Evolutionary conservation across 768 basidiomycete species (phyloP).

Genomic region (Phylloporus scabripes): DNA sequence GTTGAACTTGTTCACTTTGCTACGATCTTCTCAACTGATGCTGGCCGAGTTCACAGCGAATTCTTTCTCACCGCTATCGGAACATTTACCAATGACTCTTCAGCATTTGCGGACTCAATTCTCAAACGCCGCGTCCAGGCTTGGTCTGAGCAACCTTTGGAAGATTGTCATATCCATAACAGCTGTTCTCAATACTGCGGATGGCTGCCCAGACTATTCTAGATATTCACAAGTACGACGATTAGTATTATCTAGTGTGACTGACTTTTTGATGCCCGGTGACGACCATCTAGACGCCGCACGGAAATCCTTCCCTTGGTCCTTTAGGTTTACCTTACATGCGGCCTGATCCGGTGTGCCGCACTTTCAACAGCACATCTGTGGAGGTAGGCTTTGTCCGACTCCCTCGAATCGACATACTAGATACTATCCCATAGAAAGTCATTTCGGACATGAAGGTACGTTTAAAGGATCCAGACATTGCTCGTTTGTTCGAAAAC

Average conservation of each 20-base stretch:
- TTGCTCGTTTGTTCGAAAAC: constrained; percentile 76
- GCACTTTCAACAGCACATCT: constrained; percentile 70
- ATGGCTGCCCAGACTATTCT: constrained; percentile 58
- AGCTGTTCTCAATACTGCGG: constrained; percentile 18
- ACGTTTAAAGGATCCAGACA: constrained; percentile 67
- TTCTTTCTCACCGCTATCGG: constrained; percentile 1
- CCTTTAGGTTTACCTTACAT: constrained; percentile 64
- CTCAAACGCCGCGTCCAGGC: constrained; percentile 11
- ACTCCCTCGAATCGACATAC: background rate
- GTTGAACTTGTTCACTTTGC: background rate
- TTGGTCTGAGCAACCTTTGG: constrained; percentile 10
- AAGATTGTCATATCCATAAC: constrained; percentile 19
- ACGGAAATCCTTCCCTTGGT: constrained; percentile 56
- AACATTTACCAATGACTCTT: constrained; percentile 1
- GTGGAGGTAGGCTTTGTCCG: constrained; percentile 52
- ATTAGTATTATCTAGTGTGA: background rate
- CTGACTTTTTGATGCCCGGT: background rate
- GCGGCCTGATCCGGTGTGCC: constrained; percentile 62
- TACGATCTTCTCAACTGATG: background rate
- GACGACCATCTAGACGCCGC: constrained; percentile 40
- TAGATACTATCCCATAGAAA: constrained; percentile 37
- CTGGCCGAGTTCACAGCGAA: constrained; percentile 8
- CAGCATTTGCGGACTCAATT: constrained; percentile 6
- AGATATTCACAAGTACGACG: constrained; percentile 47
- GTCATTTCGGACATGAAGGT: constrained; percentile 71